These are phyloP conservation scores for Tylopilus cervinicoccineus DNA, from an alignment of 768 basidiomycete species.

Conservation along the genomic window DNA sequence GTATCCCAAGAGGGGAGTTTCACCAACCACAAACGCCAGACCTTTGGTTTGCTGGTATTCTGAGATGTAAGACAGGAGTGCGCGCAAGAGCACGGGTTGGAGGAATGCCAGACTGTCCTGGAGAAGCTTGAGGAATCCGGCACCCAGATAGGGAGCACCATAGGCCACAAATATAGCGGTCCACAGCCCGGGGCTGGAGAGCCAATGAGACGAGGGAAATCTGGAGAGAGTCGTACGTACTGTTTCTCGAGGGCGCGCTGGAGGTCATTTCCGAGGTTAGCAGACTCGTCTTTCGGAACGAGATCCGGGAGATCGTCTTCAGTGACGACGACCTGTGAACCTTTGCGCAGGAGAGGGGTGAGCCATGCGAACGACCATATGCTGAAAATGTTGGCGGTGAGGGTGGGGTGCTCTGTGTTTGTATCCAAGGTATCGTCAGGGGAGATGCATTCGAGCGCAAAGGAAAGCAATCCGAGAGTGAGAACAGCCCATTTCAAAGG, in stretches of 20 bases:
- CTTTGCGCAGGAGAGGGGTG: conserved; percentile 72
- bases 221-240: conserved; percentile 36
- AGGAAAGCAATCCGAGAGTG: conserved; percentile 48
- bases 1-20: conserved; percentile 62
- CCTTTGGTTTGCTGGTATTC: conserved; percentile 56
- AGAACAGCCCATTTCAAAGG: conserved; percentile 42
- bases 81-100: conserved; percentile 83
- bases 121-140: conserved; percentile 61
- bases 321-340: conserved; percentile 61
- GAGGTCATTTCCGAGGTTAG: conserved; percentile 59
- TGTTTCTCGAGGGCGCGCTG: conserved; percentile 59
- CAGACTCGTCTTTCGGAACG: conserved; percentile 62
- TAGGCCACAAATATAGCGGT: conserved; percentile 73
- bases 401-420: conserved; percentile 58
- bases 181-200: conserved; percentile 59
- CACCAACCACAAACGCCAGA: conserved; percentile 20
- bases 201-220: neutral
- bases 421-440: conserved; percentile 49
- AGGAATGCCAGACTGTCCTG: conserved; percentile 81
- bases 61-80: conserved; percentile 78
- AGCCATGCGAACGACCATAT: conserved; percentile 86
- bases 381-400: conserved; percentile 79
- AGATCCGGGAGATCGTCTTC: conserved; percentile 85
- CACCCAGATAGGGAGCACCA: conserved; percentile 68
- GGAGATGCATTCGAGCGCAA: conserved; percentile 66